Evolutionary conservation across 2,329 filamentous ascomycete species (phyloP).

Genomic region (Curvularia spicifera): DNA sequence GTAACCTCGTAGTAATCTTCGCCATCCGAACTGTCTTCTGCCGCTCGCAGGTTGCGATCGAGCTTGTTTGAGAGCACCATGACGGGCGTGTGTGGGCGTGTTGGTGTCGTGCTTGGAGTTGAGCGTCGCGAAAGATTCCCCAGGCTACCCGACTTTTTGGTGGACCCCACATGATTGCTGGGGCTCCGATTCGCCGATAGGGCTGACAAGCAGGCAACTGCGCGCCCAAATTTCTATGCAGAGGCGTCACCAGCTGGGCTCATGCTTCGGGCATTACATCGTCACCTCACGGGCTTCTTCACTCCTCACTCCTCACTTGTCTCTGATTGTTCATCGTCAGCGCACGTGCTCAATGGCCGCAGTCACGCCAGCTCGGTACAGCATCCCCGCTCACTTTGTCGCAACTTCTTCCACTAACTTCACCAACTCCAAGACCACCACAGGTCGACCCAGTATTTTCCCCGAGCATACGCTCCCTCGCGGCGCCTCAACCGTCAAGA

Average conservation of each 20-base stretch:
- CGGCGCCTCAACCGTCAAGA: constrained; percentile 21
- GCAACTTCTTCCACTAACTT: constrained; percentile 36
- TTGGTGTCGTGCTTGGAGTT: background rate
- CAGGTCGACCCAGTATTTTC: constrained; percentile 30
- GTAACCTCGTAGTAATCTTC: constrained; percentile 51
- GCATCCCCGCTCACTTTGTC: constrained; percentile 31
- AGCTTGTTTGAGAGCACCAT: constrained; percentile 49
- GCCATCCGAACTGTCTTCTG: constrained; percentile 46
- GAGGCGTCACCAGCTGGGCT: constrained; percentile 5
- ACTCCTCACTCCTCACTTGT: constrained; percentile 11
- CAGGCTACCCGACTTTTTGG: constrained; percentile 22
- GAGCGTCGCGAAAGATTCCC: constrained; percentile 4
- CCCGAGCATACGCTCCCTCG: constrained; percentile 13
- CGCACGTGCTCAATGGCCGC: constrained; percentile 36
- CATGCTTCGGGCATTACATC: constrained; percentile 19
- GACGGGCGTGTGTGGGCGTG: background rate
- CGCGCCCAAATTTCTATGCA: constrained; percentile 12
- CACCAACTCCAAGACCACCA: constrained; percentile 27
- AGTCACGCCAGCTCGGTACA: constrained; percentile 35
- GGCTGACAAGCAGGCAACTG: constrained; percentile 22
- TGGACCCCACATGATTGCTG: constrained; percentile 20
- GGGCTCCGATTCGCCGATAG: constrained; percentile 19
- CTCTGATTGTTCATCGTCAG: constrained; percentile 19
- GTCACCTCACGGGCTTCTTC: constrained; percentile 14
- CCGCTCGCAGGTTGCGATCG: constrained; percentile 45